Evolutionary conservation across 495 filamentous ascomycete genomes (phyloP).

Genomic region (Mytilinidion resinicola): DNA sequence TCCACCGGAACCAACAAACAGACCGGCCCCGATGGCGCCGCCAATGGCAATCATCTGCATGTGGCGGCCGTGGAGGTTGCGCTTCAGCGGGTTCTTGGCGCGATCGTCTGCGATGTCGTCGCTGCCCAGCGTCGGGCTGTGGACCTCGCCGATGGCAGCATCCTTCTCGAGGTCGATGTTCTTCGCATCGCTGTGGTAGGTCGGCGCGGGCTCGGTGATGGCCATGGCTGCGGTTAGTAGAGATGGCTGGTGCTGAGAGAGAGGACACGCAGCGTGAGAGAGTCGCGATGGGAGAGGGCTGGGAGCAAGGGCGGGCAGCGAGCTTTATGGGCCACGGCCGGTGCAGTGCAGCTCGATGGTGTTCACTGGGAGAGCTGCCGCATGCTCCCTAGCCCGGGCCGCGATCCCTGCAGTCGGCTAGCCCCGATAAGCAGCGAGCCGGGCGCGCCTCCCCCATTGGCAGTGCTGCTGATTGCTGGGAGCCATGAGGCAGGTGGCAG

Average conservation of each 20-base stretch:
- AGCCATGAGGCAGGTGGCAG: too few relatives aligned
- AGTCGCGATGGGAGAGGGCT: neutral
- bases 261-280: neutral
- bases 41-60: conserved; percentile 33
- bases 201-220: neutral
- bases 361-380: neutral
- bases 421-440: too few relatives aligned
- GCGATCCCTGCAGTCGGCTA: too few relatives aligned
- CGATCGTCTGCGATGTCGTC: conserved; percentile 5
- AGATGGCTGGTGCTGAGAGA: neutral
- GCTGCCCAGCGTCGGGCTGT: conserved; percentile 4
- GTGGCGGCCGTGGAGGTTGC: conserved; percentile 19
- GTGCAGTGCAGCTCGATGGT: neutral
- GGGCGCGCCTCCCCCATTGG: too few relatives aligned
- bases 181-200: conserved; percentile 6
- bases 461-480: too few relatives aligned
- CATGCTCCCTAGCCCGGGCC: neutral
- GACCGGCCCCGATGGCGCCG: conserved; percentile 36
- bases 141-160: conserved; percentile 7
- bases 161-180: neutral
- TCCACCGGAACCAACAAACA: conserved; percentile 33
- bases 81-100: conserved; percentile 9
- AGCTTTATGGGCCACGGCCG: neutral
- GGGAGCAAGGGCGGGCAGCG: neutral
- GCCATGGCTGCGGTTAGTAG: neutral